These are phyloP conservation scores for Fagopyrum tataricum DNA, from an alignment of 148 eudicot species.

Conservation along the genomic window DNA sequence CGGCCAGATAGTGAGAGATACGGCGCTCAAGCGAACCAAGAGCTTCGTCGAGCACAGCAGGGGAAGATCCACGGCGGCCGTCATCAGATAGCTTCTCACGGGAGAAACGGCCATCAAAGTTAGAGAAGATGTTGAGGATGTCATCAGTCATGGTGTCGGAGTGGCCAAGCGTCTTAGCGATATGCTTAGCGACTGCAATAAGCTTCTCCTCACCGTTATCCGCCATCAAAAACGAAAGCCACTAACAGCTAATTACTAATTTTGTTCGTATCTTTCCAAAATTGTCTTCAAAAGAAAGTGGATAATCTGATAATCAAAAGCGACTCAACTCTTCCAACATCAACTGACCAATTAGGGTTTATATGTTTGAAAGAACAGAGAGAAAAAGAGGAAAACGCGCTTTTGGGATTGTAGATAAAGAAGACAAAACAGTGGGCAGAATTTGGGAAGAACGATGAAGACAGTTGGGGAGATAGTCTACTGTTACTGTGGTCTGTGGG, in stretches of 20 bases:
- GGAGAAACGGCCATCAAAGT: slow-evolving; percentile 71
- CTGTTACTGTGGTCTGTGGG: background rate
- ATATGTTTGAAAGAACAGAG: background rate
- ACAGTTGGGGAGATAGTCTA: background rate
- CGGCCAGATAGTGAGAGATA: slow-evolving; percentile 42
- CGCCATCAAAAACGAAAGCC: slow-evolving; percentile 27
- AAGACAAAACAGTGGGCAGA: background rate
- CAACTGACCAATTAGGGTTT: slow-evolving; percentile 5
- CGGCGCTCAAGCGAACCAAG: slow-evolving; percentile 42
- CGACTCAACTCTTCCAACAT: background rate
- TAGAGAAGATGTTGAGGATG: slow-evolving; percentile 86
- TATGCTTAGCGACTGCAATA: slow-evolving; percentile 85
- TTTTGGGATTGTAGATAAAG: background rate
- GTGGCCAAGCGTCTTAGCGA: slow-evolving; percentile 85
- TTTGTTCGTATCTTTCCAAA: background rate
- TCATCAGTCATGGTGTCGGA: slow-evolving; percentile 86
- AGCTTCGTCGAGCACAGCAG: slow-evolving; percentile 27
- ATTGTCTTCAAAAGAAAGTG: background rate
- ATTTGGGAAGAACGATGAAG: background rate
- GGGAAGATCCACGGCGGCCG: slow-evolving; percentile 18
- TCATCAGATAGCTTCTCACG: slow-evolving; percentile 55
- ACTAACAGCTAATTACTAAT: background rate
- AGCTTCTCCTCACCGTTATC: slow-evolving; percentile 90
- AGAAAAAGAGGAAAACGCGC: background rate
- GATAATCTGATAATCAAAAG: background rate